phyloP scores from a whole-genome alignment of 805 yeast species.

The Dipodascus albidus region DNA sequence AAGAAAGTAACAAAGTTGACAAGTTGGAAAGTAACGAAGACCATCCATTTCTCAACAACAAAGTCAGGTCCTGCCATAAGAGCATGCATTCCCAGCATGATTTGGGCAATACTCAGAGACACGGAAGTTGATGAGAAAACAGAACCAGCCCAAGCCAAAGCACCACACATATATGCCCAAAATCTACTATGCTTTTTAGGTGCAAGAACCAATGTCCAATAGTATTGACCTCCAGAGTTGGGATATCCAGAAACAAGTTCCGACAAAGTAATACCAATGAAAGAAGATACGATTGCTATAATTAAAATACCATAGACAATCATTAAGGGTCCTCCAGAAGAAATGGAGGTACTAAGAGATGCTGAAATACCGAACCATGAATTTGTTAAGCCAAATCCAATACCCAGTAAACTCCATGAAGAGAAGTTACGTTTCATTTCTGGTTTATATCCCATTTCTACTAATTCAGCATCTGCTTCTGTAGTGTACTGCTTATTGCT shows the following conservation, averaged over 20 bases:
- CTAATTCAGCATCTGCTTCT: neutral
- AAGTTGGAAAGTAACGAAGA: conserved; percentile 19
- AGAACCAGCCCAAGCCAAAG: conserved; percentile 50
- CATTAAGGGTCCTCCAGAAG: conserved; percentile 52
- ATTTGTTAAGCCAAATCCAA: conserved; percentile 54
- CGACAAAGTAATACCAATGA: conserved; percentile 52
- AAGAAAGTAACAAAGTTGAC: conserved; percentile 14
- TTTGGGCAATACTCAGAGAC: conserved; percentile 40
- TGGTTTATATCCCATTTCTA: conserved; percentile 43
- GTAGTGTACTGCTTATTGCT: neutral
- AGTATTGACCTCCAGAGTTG: conserved; percentile 58
- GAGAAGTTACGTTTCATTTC: conserved; percentile 52
- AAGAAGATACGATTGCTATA: conserved; percentile 41
- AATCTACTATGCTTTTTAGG: conserved; percentile 31
- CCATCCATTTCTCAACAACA: conserved; percentile 20
- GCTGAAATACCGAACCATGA: conserved; percentile 56
- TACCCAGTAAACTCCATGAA: conserved; percentile 35
- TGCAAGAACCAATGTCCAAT: conserved; percentile 39
- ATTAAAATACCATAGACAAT: conserved; percentile 49
- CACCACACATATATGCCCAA: conserved; percentile 48
- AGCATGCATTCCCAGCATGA: conserved; percentile 39
- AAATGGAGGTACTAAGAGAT: conserved; percentile 47
- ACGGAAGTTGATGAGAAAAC: conserved; percentile 53
- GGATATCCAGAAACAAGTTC: conserved; percentile 58
- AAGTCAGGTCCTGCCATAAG: conserved; percentile 28